Conservation (phyloP, 768 basidiomycete genomes). For the Pisolithus microcarpus region DNA sequence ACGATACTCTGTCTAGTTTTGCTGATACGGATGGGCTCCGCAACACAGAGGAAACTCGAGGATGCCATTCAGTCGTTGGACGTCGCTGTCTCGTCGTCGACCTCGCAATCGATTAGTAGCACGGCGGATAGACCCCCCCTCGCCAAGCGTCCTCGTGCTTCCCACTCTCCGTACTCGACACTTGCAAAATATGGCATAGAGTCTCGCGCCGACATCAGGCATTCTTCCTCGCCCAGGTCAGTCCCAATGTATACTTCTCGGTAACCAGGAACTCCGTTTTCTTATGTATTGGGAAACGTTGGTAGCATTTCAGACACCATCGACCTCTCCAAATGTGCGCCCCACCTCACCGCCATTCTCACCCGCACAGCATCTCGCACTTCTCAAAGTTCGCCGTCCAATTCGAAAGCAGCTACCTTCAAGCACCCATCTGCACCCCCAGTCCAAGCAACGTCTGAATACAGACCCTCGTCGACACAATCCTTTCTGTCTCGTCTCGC, state of each 20-base stretch:
- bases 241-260: constrained; percentile 1
- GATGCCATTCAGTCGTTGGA: constrained; percentile 73
- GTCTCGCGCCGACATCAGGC: constrained; percentile 36
- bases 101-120: neutral
- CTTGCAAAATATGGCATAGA: constrained; percentile 72
- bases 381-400: constrained; percentile 9
- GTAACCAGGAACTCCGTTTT: neutral
- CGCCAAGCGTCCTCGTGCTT: constrained; percentile 47
- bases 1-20: neutral
- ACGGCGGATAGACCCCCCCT: constrained; percentile 28
- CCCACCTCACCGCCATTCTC: constrained; percentile 66
- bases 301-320: constrained; percentile 8
- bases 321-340: constrained; percentile 49
- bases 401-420: constrained; percentile 46
- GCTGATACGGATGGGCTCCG: neutral
- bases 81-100: constrained; percentile 42
- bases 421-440: constrained; percentile 28
- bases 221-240: constrained; percentile 18
- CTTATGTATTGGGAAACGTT: neutral
- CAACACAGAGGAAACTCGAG: constrained; percentile 64
- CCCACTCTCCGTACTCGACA: constrained; percentile 67
- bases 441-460: constrained; percentile 43
- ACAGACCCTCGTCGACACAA: constrained; percentile 68
- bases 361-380: constrained; percentile 51
- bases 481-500: constrained; percentile 69